phyloP scores from a whole-genome alignment of 2,329 filamentous ascomycete genomes.

The Gaeumannomyces tritici region DNA sequence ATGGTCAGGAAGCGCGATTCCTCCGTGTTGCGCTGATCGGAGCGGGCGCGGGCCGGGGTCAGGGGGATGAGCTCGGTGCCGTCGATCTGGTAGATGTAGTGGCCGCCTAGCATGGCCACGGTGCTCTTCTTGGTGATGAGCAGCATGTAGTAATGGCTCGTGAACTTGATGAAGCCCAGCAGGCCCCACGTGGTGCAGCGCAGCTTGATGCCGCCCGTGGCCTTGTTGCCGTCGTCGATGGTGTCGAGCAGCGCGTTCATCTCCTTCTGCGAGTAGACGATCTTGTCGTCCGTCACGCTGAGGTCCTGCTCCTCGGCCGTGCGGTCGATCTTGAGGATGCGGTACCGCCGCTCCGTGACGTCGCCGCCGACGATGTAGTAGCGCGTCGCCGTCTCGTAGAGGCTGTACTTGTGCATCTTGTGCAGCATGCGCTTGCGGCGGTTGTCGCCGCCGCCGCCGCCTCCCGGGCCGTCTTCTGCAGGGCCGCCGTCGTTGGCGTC shows the following conservation, averaged over 20 bases:
- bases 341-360: conserved; percentile 77
- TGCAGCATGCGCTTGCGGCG: conserved; percentile 32
- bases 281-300: conserved; percentile 86
- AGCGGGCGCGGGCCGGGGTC: conserved; percentile 64
- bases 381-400: conserved; percentile 88
- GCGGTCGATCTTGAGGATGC: conserved; percentile 90
- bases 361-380: conserved; percentile 95
- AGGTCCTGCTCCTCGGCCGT: conserved; percentile 72
- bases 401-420: conserved; percentile 92
- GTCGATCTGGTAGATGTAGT: conserved; percentile 93
- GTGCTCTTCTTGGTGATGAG: conserved; percentile 93
- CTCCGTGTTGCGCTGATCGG: conserved; percentile 73
- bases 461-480: background rate
- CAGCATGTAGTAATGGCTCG: conserved; percentile 93
- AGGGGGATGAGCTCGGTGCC: conserved; percentile 86
- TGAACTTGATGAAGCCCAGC: conserved; percentile 92
- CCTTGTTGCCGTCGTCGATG: conserved; percentile 90
- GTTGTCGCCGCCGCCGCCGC: conserved; percentile 11
- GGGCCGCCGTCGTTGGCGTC: conserved; percentile 10
- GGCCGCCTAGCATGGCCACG: conserved; percentile 90
- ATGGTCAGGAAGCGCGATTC: conserved; percentile 85
- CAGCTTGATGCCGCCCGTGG: conserved; percentile 79
- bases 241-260: conserved; percentile 90
- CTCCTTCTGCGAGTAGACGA: conserved; percentile 83
- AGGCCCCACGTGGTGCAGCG: conserved; percentile 90